phyloP scores from a whole-genome alignment of 2,329 filamentous ascomycete species.

The Kalaharituber pfeilii region DNA sequence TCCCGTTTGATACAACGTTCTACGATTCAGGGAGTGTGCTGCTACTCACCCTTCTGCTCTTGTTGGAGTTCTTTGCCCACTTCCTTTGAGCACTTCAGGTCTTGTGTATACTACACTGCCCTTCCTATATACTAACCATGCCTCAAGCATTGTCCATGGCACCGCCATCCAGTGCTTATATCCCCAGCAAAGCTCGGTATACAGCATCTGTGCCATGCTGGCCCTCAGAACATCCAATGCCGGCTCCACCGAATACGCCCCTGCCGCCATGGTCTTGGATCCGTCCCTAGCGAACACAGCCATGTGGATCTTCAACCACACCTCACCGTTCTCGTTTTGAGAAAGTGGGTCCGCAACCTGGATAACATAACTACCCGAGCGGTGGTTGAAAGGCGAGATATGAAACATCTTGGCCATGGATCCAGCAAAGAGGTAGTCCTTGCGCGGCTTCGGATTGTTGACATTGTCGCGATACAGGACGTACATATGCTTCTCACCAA shows the following conservation, averaged over 20 bases:
- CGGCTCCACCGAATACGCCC: constrained; percentile 17
- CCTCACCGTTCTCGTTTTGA: constrained; percentile 10
- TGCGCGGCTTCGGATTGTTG: constrained; percentile 9
- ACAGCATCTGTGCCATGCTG: constrained; percentile 12
- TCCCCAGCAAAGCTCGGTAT: constrained; percentile 18
- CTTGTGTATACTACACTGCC: constrained; percentile 18
- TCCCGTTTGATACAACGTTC: background rate
- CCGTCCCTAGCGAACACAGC: constrained; percentile 16
- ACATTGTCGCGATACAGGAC: constrained; percentile 34
- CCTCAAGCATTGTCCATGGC: constrained; percentile 19
- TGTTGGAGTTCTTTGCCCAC: constrained; percentile 16
- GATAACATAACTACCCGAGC: constrained; percentile 33
- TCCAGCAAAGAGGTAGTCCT: constrained; percentile 14
- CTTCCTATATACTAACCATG: constrained; percentile 19
- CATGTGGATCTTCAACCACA: constrained; percentile 19
- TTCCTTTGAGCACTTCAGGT: constrained; percentile 16
- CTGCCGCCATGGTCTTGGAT: constrained; percentile 19
- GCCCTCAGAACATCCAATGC: constrained; percentile 17
- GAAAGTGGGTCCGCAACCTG: constrained; percentile 32
- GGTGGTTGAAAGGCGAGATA: constrained; percentile 52
- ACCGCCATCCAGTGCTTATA: constrained; percentile 18
- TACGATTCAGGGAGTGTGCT: background rate
- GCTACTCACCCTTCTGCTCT: constrained; percentile 17
- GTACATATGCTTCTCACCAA: constrained; percentile 53
- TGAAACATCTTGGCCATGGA: constrained; percentile 48